Evolutionary conservation across 768 basidiomycete genomes (phyloP), one percentile per base, ranked within the genome.

Genomic region (Auricularia sp.): DNA sequence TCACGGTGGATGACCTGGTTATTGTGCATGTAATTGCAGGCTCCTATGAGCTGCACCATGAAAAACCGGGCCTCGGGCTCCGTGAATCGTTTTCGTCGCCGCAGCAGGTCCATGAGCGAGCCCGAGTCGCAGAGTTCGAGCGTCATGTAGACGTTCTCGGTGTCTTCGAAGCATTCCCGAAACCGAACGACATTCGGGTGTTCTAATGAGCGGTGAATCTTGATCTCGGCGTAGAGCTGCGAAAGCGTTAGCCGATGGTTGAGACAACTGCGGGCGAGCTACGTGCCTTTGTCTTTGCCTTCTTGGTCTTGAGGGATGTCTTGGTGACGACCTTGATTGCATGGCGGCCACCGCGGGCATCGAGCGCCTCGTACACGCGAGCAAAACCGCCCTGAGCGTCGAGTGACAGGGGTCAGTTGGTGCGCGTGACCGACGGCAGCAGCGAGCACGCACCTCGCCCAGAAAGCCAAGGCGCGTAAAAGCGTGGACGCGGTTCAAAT

Each of bases 1-100:
- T 99, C 96, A 35, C 96, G 90, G 75, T 98, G 96, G 73, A 99
- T 99, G 71, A 99, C 92, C 69, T 94, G 92, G 72, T 94, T 89
- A 35, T 83, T 83, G 75, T 98, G 96, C 94, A 99, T 96, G 80
- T 98, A 98, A 71, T 93, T 87, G 75, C 94, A 96, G 2, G 96
- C 95, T 24, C 93, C 94, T 71, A 97, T 89, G 68, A 98, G 85
- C 73, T 99, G 96, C 5, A 97, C 83, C 79, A 97, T 85, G 78
- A 90, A 95, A 77, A 88, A 94, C 14, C 96, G 88, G 1, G 92
- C 83, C 74, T 98, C 96, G 2, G 92, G 90, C 73, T 98, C 97
- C 16, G 89, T 87, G 76, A 94, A 90, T 35, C 92, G 86, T 51
- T 87, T 84, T 2, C 94, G 89, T 2, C 88, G 85, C 21, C 92